Evolutionary conservation across 495 filamentous ascomycete species (phyloP).

Genomic region (Aspergillus avenaceus): DNA sequence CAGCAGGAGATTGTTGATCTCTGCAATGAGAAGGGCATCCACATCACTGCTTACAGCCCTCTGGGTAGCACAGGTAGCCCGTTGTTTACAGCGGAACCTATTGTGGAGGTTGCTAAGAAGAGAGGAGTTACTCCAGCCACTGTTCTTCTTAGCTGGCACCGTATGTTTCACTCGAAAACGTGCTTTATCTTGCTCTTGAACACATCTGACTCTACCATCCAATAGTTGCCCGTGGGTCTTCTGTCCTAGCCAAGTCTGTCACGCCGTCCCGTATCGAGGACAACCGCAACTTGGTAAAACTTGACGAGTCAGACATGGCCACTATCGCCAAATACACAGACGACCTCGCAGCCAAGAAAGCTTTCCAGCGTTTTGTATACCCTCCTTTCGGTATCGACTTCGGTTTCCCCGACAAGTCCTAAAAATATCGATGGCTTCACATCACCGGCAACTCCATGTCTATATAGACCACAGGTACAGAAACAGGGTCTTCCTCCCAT

Average conservation of each 20-base stretch:
- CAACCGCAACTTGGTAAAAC: conserved; percentile 64
- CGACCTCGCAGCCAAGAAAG: conserved; percentile 54
- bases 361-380: conserved; percentile 68
- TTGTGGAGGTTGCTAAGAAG: conserved; percentile 67
- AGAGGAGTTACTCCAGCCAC: conserved; percentile 56
- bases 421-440: neutral
- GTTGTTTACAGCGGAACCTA: conserved; percentile 61
- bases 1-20: conserved; percentile 82
- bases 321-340: conserved; percentile 58
- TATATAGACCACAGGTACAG: neutral
- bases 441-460: neutral
- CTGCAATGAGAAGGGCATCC: conserved; percentile 68
- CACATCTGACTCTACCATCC: neutral
- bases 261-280: conserved; percentile 69
- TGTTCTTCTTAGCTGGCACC: conserved; percentile 72
- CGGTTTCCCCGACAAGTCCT: conserved; percentile 71
- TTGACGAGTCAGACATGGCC: conserved; percentile 63
- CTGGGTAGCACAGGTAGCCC: conserved; percentile 76
- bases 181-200: neutral
- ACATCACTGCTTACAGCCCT: conserved; percentile 72
- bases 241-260: conserved; percentile 77
- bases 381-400: conserved; percentile 74
- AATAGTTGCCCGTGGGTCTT: conserved; percentile 64
- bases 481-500: neutral
- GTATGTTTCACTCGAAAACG: conserved; percentile 37